Conservation (phyloP, 2,329 filamentous ascomycete species). For the Stenocarpella maydis region DNA sequence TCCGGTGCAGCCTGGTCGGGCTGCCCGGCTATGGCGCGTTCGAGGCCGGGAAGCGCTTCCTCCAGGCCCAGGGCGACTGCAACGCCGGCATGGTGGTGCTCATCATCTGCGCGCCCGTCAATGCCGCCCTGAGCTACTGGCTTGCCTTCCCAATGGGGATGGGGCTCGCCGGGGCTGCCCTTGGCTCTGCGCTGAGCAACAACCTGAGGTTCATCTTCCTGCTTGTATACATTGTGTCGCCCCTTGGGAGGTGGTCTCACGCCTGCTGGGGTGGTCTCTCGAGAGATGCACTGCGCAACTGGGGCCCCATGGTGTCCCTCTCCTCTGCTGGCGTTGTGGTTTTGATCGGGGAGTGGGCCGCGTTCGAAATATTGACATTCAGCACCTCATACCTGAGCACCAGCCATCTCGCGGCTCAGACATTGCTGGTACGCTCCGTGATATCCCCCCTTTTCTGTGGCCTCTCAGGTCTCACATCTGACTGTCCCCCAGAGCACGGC, state of each 20-base stretch:
- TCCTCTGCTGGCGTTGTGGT: slow-evolving; percentile 51
- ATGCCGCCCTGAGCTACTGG: slow-evolving; percentile 58
- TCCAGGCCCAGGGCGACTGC: slow-evolving; percentile 64
- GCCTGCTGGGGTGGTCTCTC: slow-evolving; percentile 56
- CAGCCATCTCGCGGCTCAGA: slow-evolving; percentile 52
- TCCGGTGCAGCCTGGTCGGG: slow-evolving; percentile 57
- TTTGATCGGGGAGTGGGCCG: slow-evolving; percentile 52
- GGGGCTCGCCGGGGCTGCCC: slow-evolving; percentile 59
- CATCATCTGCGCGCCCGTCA: slow-evolving; percentile 56
- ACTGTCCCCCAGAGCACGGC: slow-evolving; percentile 43
- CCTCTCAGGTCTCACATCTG: not conserved
- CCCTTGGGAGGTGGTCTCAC: slow-evolving; percentile 49
- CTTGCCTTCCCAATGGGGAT: slow-evolving; percentile 53
- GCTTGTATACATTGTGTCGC: slow-evolving; percentile 52
- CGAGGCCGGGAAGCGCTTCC: slow-evolving; percentile 61
- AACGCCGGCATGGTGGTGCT: slow-evolving; percentile 57
- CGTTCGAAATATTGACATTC: slow-evolving; percentile 54
- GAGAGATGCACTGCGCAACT: slow-evolving; percentile 41
- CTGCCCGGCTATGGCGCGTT: slow-evolving; percentile 63
- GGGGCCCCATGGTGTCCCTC: slow-evolving; percentile 50
- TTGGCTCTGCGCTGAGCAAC: slow-evolving; percentile 58
- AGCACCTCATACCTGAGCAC: slow-evolving; percentile 55
- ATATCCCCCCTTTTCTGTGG: no score
- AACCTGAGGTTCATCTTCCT: slow-evolving; percentile 57
- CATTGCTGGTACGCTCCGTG: slow-evolving; percentile 42